These are phyloP conservation scores for Corylus avellana DNA, from an alignment of 306 rosid genomes.

Conservation along the genomic window DNA sequence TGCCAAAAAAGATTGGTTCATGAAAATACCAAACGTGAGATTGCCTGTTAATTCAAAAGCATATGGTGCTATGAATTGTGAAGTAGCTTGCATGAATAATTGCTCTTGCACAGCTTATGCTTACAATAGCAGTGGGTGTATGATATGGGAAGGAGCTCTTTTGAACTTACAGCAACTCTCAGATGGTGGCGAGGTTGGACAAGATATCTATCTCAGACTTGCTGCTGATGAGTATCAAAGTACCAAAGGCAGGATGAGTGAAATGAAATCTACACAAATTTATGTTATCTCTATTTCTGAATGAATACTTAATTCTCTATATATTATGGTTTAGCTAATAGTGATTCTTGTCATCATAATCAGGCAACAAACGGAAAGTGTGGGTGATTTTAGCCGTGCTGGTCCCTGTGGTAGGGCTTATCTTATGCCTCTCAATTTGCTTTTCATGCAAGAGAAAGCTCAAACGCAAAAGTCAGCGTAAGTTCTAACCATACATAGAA, in stretches of 20 bases:
- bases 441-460: not conserved
- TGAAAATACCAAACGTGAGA: not conserved
- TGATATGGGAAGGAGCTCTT: too few species aligned
- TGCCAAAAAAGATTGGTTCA: not conserved
- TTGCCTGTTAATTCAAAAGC: not conserved
- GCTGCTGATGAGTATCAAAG: not conserved
- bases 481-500: too few species aligned
- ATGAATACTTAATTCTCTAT: not conserved
- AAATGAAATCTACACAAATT: not conserved
- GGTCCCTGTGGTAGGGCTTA: not conserved
- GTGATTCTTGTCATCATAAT: not conserved
- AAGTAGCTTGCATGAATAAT: not conserved
- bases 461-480: not conserved
- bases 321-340: not conserved
- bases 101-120: not conserved
- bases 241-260: not conserved
- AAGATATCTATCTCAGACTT: too few species aligned
- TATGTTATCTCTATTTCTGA: not conserved
- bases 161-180: too few species aligned
- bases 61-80: not conserved
- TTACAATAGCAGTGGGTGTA: not conserved
- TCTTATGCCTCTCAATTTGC: not conserved
- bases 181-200: too few species aligned
- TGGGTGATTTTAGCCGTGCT: not conserved
- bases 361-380: not conserved